Conservation (phyloP, 805 yeast species). For the Tetrapisispora nanseiensis region DNA sequence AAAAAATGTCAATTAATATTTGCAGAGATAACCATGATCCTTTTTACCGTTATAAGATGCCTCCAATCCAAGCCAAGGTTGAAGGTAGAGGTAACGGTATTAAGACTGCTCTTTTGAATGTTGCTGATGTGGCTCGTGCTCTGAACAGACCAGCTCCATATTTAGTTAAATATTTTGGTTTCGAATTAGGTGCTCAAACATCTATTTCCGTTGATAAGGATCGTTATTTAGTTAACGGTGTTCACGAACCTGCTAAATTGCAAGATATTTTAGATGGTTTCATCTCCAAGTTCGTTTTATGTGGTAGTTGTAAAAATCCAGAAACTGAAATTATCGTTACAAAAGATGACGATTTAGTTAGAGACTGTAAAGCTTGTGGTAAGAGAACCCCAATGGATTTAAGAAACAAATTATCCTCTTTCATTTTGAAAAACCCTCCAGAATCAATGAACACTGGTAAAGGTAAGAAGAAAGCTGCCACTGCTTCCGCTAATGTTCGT, state of each 20-base stretch:
- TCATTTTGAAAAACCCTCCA: constrained; percentile 84
- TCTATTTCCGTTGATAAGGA: constrained; percentile 69
- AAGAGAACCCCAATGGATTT: constrained; percentile 74
- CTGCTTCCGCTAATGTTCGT: constrained; percentile 81
- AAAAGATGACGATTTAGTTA: constrained; percentile 59
- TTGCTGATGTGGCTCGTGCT: constrained; percentile 89
- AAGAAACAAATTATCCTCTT: constrained; percentile 78
- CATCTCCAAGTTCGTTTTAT: constrained; percentile 82
- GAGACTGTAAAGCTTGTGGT: constrained; percentile 99
- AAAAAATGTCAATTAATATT: constrained; percentile 79
- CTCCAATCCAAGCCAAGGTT: constrained; percentile 90
- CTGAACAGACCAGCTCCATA: constrained; percentile 88
- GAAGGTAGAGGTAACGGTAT: constrained; percentile 99
- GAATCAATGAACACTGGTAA: constrained; percentile 41
- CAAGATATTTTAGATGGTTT: constrained; percentile 94
- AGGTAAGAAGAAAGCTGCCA: constrained; percentile 70
- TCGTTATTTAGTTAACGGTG: constrained; percentile 89
- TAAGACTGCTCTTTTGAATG: constrained; percentile 85
- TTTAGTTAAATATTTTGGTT: constrained; percentile 88
- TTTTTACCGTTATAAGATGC: constrained; percentile 99
- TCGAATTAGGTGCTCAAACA: constrained; percentile 95
- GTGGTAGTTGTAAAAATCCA: constrained; percentile 93
- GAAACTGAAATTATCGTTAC: constrained; percentile 82
- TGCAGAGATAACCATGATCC: constrained; percentile 97
- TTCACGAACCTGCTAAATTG: constrained; percentile 78